These are phyloP conservation scores for Fusarium sp. DNA, from an alignment of 2,329 filamentous ascomycete species.

Conservation along the genomic window DNA sequence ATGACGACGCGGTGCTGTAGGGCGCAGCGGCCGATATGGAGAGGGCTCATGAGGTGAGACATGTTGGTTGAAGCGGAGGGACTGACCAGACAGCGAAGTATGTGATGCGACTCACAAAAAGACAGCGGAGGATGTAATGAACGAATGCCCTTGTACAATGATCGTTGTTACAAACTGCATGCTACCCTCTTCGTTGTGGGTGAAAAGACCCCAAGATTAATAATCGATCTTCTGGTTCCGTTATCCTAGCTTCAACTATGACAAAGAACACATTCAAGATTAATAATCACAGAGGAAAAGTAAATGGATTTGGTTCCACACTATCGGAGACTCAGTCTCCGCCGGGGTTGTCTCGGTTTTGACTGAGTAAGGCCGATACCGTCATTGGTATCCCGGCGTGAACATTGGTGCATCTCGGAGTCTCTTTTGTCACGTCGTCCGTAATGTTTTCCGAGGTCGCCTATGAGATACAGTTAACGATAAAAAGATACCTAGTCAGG, in stretches of 20 bases:
- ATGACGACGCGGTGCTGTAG: slow-evolving; percentile 23
- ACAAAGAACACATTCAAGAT: too few species aligned
- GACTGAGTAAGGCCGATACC: neutral
- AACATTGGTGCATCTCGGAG: neutral
- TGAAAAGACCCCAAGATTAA: neutral
- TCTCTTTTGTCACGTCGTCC: too few species aligned
- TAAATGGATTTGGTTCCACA: neutral
- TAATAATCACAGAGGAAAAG: neutral
- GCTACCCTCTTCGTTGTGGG: neutral
- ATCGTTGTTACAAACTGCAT: neutral
- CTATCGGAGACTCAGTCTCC: neutral
- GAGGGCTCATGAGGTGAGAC: slow-evolving; percentile 2
- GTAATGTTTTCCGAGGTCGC: too few species aligned
- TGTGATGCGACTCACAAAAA: neutral
- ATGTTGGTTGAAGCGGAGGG: neutral
- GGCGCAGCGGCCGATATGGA: slow-evolving; percentile 10
- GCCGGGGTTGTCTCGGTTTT: neutral
- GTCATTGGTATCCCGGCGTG: neutral
- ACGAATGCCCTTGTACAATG: neutral
- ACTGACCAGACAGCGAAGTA: neutral
- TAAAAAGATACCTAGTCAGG: too few species aligned
- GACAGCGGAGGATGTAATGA: neutral
- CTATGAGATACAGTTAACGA: too few species aligned
- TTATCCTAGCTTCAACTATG: too few species aligned
- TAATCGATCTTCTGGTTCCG: too few species aligned